Evolutionary conservation across 177 flowering plant species (phyloP).

Genomic region (Vitis hybrid): DNA sequence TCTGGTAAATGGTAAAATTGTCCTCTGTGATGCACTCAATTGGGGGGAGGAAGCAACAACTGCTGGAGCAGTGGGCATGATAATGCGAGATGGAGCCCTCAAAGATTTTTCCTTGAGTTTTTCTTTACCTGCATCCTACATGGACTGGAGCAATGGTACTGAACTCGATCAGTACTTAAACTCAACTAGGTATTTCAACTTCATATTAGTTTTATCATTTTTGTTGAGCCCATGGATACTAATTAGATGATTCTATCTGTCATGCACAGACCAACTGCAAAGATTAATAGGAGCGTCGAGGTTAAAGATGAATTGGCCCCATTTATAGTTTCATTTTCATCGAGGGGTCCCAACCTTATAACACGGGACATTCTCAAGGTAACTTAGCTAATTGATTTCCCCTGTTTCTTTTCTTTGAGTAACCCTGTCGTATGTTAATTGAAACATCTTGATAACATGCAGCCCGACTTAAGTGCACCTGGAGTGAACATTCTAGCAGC

Average conservation of each 20-base stretch:
- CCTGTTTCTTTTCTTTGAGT: not conserved
- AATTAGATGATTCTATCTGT: too few relatives aligned
- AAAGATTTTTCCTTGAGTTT: not conserved
- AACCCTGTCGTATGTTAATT: not conserved
- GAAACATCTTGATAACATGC: not conserved
- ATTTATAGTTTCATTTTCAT: too few relatives aligned
- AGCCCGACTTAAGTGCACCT: constrained; percentile 80
- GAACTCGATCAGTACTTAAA: constrained; percentile 2
- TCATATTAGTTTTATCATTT: not conserved
- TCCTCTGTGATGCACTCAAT: not conserved
- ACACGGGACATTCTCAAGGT: constrained; percentile 44
- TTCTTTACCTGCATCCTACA: constrained; percentile 3
- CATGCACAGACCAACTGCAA: constrained; percentile 28
- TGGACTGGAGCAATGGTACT: not conserved
- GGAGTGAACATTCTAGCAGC: constrained; percentile 67
- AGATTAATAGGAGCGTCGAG: constrained; percentile 27
- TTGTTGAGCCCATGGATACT: not conserved
- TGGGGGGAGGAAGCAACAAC: not conserved
- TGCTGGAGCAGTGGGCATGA: constrained; percentile 9
- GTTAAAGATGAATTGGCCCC: constrained; percentile 9
- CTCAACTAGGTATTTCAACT: constrained; percentile 3
- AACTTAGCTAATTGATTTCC: not conserved
- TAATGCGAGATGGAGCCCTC: not conserved
- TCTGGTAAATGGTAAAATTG: constrained; percentile 4
- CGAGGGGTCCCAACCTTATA: too few relatives aligned